A percentile compares a stretch with the other conserved stretches of the same genome.
Conservation (phyloP, 129 eudicot genomes). For the Artemisia annua region DNA sequence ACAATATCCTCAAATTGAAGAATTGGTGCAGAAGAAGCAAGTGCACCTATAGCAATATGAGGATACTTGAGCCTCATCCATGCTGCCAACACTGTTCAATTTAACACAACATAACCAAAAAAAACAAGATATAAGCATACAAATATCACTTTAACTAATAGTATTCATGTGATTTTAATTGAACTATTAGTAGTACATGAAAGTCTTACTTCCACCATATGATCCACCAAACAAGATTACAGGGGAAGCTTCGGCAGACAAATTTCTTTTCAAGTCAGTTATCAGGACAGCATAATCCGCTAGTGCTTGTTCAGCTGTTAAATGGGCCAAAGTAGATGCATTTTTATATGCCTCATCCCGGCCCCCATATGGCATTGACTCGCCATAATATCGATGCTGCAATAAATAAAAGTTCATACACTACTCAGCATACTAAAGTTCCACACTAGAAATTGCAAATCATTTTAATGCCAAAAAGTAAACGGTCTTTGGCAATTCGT, state of each 20-base stretch:
- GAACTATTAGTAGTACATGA: no score
- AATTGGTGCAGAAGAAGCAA: constrained; percentile 92
- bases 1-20: constrained; percentile 94
- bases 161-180: neutral
- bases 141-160: neutral
- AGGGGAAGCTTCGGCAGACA: constrained; percentile 86
- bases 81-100: constrained; percentile 80
- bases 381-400: constrained; percentile 97
- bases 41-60: constrained; percentile 81
- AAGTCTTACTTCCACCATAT: constrained; percentile 87
- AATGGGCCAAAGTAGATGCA: constrained; percentile 62
- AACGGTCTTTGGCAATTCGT: no score
- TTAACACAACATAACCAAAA: neutral
- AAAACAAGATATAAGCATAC: neutral
- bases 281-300: constrained; percentile 86
- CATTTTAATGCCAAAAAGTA: no score
- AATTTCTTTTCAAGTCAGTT: constrained; percentile 69
- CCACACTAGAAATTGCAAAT: neutral
- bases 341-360: constrained; percentile 68
- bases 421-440: no score
- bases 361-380: constrained; percentile 83
- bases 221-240: constrained; percentile 98
- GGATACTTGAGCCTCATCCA: constrained; percentile 99
- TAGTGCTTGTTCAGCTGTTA: constrained; percentile 88
- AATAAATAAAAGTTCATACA: constrained; percentile 2